Base-by-base conservation (phyloP, 768 basidiomycete genomes). In the Lenzites betulinus region DNA sequence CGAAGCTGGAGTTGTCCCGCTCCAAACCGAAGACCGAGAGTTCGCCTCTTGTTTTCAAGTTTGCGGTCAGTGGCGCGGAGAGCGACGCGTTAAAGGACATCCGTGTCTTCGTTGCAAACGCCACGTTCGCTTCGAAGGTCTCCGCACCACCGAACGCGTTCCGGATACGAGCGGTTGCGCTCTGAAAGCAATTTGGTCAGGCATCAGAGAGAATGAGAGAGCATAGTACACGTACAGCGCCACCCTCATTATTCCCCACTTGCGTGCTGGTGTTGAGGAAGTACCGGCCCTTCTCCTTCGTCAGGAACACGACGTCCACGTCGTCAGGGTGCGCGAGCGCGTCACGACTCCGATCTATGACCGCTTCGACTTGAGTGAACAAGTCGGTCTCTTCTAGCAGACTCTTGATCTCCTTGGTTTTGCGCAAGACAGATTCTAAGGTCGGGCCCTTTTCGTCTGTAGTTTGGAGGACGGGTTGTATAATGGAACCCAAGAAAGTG, bases 111-210 rank as follows among this genome's bases (percentile, higher is more conserved):
- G 95, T 96, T 0, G 95, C 96, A 18, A 89, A 78, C 1, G 95
- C 85, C 12, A 92, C 72, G 53, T 90, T 90, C 15, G 89, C 92
- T 68, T 93, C 89, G 51, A 98, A 78, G 0, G 85, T 84, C 73
- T 99, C 96, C 16, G 90, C 96, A 7, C 93, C 91, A 25, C 96
- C 96, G 66, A 98, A 90, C 5, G 90, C 83, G 73, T 98, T 98
- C 15, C 91, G 82, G 41, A 98, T 74, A 51, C 90, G 85, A 7
- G 84, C 93, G 6, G 89, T 92, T 41, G 89, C 83, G 55, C 88
- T 90, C 94, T 89, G 61, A 0, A 9, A 1, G 12, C 36, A 28
- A 33, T 33, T 11, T 4, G 30, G 30, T 18, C 36, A 26, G 46
- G 16, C 22, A 22, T 12, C 0, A 5, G 8, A 18, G 8, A 4